These are phyloP conservation scores for Metschnikowia matae DNA, from an alignment of 805 yeast genomes.

Conservation along the genomic window DNA sequence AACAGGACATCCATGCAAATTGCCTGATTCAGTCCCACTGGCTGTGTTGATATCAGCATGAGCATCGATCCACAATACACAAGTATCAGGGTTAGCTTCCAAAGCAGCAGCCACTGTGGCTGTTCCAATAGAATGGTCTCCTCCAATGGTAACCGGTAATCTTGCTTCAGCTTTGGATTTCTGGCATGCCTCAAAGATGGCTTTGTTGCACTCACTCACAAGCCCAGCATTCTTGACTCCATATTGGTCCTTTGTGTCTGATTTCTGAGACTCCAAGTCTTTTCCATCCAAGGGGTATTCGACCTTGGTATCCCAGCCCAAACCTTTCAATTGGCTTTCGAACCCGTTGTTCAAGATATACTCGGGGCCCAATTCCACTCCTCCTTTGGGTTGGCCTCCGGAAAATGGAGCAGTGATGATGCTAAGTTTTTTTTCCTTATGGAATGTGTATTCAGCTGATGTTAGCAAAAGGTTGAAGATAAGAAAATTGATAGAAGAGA, in stretches of 20 bases:
- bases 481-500: no score
- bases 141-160: constrained; percentile 86
- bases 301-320: constrained; percentile 68
- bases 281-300: constrained; percentile 51
- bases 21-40: constrained; percentile 76
- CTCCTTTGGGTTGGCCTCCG: constrained; percentile 92
- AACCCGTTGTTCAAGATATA: constrained; percentile 72
- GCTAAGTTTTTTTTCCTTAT: constrained; percentile 53
- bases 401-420: constrained; percentile 87
- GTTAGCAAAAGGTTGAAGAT: constrained; percentile 5
- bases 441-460: constrained; percentile 47
- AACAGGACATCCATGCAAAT: constrained; percentile 95
- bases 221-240: constrained; percentile 72
- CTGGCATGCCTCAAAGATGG: constrained; percentile 58
- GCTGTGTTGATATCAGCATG: constrained; percentile 97
- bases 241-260: constrained; percentile 39
- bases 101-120: constrained; percentile 87
- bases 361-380: constrained; percentile 93
- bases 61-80: constrained; percentile 94
- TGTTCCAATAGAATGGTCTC: constrained; percentile 95
- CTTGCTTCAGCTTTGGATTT: constrained; percentile 42
- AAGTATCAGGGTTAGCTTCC: constrained; percentile 76
- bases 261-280: constrained; percentile 41
- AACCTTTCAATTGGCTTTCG: constrained; percentile 50
- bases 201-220: constrained; percentile 69